phyloP scores from a whole-genome alignment of 306 rosid species.

The Trifolium pratense region DNA sequence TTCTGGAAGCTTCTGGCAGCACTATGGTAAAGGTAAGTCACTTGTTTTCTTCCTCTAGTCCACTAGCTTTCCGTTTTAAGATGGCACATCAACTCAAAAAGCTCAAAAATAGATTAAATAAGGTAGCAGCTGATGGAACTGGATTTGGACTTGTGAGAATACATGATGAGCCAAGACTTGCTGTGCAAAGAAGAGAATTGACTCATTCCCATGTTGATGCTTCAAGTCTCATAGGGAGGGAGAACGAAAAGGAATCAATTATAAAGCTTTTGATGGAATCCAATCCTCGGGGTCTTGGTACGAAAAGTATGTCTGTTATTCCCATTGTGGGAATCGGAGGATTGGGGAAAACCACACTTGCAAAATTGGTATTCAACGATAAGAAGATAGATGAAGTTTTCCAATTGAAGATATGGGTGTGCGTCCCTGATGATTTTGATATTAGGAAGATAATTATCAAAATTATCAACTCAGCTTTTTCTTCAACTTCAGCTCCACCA shows the following conservation, averaged over 20 bases:
- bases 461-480: constrained; percentile 14
- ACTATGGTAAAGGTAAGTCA: too few relatives aligned
- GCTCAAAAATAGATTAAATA: too few relatives aligned
- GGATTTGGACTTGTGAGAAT: too few relatives aligned
- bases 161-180: too few relatives aligned
- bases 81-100: too few relatives aligned
- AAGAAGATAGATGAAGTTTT: constrained; percentile 9
- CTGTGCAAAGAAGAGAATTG: constrained; percentile 10
- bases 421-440: constrained; percentile 36
- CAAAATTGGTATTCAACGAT: constrained; percentile 38
- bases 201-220: constrained; percentile 32
- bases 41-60: too few relatives aligned
- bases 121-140: too few relatives aligned
- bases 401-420: constrained; percentile 39
- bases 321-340: constrained; percentile 48
- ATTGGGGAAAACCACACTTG: constrained; percentile 44
- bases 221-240: constrained; percentile 21
- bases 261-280: constrained; percentile 9
- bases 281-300: neutral
- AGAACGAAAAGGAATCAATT: constrained; percentile 6
- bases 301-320: constrained; percentile 10
- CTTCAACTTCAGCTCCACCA: neutral
- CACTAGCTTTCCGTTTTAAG: too few relatives aligned
- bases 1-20: too few relatives aligned
- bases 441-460: constrained; percentile 13